phyloP scores from a whole-genome alignment of 495 filamentous ascomycete species.

The Aspergillus ostianus region DNA sequence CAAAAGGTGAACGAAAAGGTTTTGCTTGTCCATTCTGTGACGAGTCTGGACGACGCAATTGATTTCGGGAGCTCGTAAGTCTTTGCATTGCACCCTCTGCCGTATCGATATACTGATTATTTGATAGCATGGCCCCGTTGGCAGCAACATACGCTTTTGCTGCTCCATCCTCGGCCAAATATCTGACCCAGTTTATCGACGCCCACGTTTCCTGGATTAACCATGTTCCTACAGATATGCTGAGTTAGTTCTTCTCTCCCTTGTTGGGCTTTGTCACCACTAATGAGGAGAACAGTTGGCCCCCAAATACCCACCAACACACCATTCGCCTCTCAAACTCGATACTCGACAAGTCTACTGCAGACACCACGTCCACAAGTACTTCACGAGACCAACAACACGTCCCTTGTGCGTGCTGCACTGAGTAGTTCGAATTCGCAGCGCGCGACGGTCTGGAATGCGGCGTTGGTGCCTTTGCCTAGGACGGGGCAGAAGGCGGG shows the following conservation, averaged over 20 bases:
- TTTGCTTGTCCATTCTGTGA: constrained; percentile 37
- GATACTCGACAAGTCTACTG: constrained; percentile 41
- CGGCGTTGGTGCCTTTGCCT: constrained; percentile 36
- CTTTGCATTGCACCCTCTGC: not conserved
- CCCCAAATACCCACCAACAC: constrained; percentile 36
- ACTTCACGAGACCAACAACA: constrained; percentile 16
- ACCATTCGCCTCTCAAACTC: constrained; percentile 25
- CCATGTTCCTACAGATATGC: constrained; percentile 47
- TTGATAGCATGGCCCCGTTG: constrained; percentile 20
- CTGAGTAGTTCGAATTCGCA: constrained; percentile 16
- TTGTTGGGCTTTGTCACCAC: not conserved
- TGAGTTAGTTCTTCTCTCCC: constrained; percentile 23
- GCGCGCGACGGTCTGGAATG: constrained; percentile 22
- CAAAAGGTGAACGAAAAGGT: constrained; percentile 33
- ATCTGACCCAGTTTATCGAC: constrained; percentile 51
- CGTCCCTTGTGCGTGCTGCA: constrained; percentile 16
- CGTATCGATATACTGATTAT: not conserved
- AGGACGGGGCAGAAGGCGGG: constrained; percentile 36
- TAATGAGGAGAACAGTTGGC: constrained; percentile 27
- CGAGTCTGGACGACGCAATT: constrained; percentile 47
- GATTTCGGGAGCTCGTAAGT: constrained; percentile 33
- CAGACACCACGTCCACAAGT: constrained; percentile 41
- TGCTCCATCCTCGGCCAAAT: constrained; percentile 45
- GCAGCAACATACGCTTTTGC: constrained; percentile 53
- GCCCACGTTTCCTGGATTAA: constrained; percentile 47